phyloP scores from a whole-genome alignment of 306 rosid genomes.

The Rubus idaeus region DNA sequence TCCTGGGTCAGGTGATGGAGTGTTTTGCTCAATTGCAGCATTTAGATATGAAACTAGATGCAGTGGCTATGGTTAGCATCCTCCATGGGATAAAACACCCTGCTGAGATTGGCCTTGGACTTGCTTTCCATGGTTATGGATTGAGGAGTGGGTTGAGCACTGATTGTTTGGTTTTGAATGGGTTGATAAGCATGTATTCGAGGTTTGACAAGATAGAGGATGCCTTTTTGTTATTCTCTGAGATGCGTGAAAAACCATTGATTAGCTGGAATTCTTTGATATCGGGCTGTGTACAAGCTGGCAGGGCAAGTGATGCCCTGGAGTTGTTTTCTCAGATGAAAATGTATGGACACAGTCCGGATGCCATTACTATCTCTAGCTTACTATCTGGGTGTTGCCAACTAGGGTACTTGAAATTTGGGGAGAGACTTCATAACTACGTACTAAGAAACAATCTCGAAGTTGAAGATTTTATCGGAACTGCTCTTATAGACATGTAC shows the following conservation, averaged over 20 bases:
- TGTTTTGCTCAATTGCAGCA: slow-evolving; percentile 46
- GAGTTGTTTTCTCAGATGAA: slow-evolving; percentile 62
- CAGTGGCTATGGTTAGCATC: slow-evolving; percentile 65
- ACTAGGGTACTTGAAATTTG: slow-evolving; percentile 53
- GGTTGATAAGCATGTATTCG: slow-evolving; percentile 76
- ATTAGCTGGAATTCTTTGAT: slow-evolving; percentile 75
- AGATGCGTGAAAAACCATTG: slow-evolving; percentile 45
- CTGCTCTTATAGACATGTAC: slow-evolving; percentile 86
- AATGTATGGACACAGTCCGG: slow-evolving; percentile 49
- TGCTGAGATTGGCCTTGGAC: slow-evolving; percentile 50
- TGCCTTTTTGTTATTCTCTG: slow-evolving; percentile 49
- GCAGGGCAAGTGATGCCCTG: slow-evolving; percentile 62
- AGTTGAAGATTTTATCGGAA: slow-evolving; percentile 59
- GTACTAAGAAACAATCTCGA: slow-evolving; percentile 54
- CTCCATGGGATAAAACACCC: slow-evolving; percentile 64
- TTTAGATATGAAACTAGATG: slow-evolving; percentile 57
- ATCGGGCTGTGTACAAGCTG: slow-evolving; percentile 75
- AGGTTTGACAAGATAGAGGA: slow-evolving; percentile 58
- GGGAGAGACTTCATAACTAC: slow-evolving; percentile 57
- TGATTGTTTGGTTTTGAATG: slow-evolving; percentile 59
- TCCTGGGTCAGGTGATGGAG: slow-evolving; percentile 42
- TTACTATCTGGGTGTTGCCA: slow-evolving; percentile 78
- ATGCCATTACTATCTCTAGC: slow-evolving; percentile 64
- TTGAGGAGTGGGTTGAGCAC: slow-evolving; percentile 49
- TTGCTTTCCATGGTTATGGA: slow-evolving; percentile 63